Evolutionary conservation across 495 filamentous ascomycete species (phyloP), one percentile per base, ranked within the genome.

Genomic region (Daldinia grandis): DNA sequence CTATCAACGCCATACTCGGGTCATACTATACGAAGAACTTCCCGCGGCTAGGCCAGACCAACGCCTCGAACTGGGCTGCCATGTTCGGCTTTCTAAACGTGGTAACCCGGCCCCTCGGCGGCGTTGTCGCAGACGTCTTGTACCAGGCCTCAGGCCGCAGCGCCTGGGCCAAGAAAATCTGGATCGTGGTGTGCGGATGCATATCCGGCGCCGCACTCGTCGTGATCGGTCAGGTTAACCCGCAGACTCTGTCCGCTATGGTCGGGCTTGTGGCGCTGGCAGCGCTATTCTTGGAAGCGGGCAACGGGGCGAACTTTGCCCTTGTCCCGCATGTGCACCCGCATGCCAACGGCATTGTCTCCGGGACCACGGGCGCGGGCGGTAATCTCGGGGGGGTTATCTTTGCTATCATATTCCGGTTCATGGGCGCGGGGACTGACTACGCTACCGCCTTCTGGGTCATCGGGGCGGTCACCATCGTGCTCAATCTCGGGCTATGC

Each of bases 21-120:
- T 78, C 90, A 4, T 97, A 94, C 85, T 97, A 96, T 80, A 74
- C 85, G 44, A 83, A 89, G 60, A 92, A 93, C 76, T 96, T 96
- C 83, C 88, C 90, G 0, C 54, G 76, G 12, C 88, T 97, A 53
- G 86, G 86, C 5, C 92, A 94, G 77, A 94, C 92, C 8, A 78
- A 83, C 25, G 87, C 90, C 6, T 88, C 91, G 2, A 85, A 87
- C 70, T 96, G 91, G 89, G 92, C 93, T 0, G 92, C 94, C 60
- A 95, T 96, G 89, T 97, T 96, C 76, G 94, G 94, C 9, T 89
- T 97, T 55, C 81, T 97, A 28, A 97, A 97, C 78, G 81, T 95
- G 35, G 78, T 91, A 60, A 91, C 86, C 60, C 86, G 94, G 1
- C 94, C 94, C 0, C 72, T 87, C 0, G 94, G 94, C 49, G 94